These are phyloP conservation scores for Xylariaceae sp. DNA, from an alignment of 2,329 filamentous ascomycete species.

Conservation along the genomic window DNA sequence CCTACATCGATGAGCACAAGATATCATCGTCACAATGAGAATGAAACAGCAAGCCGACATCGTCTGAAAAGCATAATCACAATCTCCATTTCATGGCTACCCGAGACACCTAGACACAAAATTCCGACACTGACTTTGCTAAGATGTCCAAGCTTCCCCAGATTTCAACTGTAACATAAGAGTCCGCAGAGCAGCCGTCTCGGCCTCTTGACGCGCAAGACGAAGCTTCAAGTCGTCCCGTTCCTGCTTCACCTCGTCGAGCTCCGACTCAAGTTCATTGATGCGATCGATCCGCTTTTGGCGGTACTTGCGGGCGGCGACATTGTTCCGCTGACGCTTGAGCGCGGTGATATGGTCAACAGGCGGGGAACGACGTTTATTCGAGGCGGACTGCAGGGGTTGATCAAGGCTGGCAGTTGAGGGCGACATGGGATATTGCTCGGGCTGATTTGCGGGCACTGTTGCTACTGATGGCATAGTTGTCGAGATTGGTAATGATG, in stretches of 20 bases:
- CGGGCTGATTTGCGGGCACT: conserved; percentile 9
- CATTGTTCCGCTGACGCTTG: conserved; percentile 65
- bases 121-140: conserved; percentile 11
- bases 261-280: conserved; percentile 54
- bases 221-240: conserved; percentile 59
- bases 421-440: conserved; percentile 19
- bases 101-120: conserved; percentile 17
- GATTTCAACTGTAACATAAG: conserved; percentile 39
- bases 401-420: conserved; percentile 19
- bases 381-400: conserved; percentile 27
- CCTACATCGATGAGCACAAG: conserved; percentile 29
- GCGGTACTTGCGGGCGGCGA: conserved; percentile 67
- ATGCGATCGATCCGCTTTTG: conserved; percentile 67
- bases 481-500: conserved; percentile 13
- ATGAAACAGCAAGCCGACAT: conserved; percentile 32
- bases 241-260: conserved; percentile 57
- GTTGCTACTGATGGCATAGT: conserved; percentile 19
- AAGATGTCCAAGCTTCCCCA: conserved; percentile 24
- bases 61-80: conserved; percentile 28
- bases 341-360: conserved; percentile 34
- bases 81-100: conserved; percentile 18
- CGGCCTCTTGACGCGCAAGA: conserved; percentile 61
- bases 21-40: conserved; percentile 23
- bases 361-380: conserved; percentile 27
- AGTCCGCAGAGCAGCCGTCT: conserved; percentile 57